Percentiles rank a stretch among this genome's conserved stretches.
Conservation (phyloP, 306 rosid genomes). For the Rosa lucieae region DNA sequence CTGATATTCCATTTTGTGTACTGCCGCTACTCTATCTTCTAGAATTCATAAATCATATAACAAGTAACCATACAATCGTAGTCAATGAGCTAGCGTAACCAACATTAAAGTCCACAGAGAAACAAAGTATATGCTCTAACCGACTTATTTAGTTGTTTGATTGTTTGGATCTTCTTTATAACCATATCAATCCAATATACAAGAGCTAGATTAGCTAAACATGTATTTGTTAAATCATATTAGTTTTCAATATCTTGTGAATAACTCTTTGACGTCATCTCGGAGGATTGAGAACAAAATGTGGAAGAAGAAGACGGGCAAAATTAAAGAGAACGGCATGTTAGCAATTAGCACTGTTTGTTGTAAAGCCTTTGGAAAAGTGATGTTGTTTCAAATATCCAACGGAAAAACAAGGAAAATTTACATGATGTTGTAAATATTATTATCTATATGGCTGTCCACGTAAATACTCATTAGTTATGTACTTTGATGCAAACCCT, state of each 20-base stretch:
- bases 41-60: not conserved
- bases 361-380: no score
- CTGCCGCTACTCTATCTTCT: not conserved
- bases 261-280: not conserved
- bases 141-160: not conserved
- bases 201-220: not conserved
- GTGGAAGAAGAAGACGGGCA: no score
- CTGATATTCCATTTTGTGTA: not conserved
- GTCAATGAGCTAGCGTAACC: not conserved
- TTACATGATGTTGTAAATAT: no score
- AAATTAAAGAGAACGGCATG: no score
- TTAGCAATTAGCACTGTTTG: no score
- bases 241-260: not conserved
- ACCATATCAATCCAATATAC: not conserved
- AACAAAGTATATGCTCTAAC: not conserved
- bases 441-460: no score
- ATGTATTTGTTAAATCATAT: not conserved
- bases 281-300: not conserved
- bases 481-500: no score
- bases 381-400: no score
- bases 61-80: not conserved
- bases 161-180: not conserved
- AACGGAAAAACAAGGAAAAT: no score
- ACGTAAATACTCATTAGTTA: no score
- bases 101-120: not conserved